A percentile compares a stretch with the other conserved stretches of the same genome.
Evolutionary conservation across 352 stramenopile genomes (phyloP).

Genomic region (Phytophthora boehmeriae): DNA sequence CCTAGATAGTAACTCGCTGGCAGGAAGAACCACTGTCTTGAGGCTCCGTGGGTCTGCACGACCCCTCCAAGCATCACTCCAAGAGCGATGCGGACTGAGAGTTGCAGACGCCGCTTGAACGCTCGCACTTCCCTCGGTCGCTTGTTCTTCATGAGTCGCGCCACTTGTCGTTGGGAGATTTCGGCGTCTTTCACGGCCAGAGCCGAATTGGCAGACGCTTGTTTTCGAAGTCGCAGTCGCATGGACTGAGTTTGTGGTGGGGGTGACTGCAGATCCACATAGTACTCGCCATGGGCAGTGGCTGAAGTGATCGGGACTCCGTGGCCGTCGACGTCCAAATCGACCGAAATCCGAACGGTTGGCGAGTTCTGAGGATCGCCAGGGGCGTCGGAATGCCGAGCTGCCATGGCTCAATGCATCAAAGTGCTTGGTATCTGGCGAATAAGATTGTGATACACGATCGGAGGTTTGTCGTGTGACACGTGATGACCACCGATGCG

Average conservation of each 20-base stretch:
- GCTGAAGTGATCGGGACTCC: slow-evolving; percentile 19
- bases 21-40: slow-evolving; percentile 60
- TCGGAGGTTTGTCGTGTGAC: no score
- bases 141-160: slow-evolving; percentile 52
- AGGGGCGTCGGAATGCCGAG: no score
- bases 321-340: slow-evolving; percentile 24
- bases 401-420: no score
- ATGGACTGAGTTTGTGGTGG: slow-evolving; percentile 42
- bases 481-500: no score
- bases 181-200: slow-evolving; percentile 20
- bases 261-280: slow-evolving; percentile 34
- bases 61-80: slow-evolving; percentile 66
- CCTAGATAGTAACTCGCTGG: slow-evolving; percentile 72
- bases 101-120: slow-evolving; percentile 49
- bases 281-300: slow-evolving; percentile 27
- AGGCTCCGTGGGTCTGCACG: slow-evolving; percentile 51
- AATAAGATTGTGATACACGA: no score
- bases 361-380: no score
- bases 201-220: slow-evolving; percentile 18
- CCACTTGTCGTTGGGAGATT: slow-evolving; percentile 25
- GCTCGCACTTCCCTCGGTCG: slow-evolving; percentile 38
- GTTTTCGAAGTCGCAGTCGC: slow-evolving; percentile 44
- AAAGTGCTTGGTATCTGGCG: no score
- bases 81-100: slow-evolving; percentile 60
- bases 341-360: slow-evolving; percentile 16